Base-by-base conservation (phyloP, 805 yeast genomes). In the Ogataea polymorpha region DNA sequence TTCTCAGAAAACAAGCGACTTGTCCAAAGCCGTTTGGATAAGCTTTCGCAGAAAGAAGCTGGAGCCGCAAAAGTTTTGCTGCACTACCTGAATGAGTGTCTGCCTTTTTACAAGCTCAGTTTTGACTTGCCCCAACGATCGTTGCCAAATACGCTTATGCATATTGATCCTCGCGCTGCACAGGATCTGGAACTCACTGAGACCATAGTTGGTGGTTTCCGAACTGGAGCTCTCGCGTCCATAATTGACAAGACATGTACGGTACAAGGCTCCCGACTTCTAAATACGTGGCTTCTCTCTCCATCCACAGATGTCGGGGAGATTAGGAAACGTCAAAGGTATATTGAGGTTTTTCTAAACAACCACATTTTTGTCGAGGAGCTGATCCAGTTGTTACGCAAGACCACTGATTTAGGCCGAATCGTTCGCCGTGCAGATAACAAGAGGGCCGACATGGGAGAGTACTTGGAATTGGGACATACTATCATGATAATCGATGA, bases 251-350 rank as follows among this genome's bases (percentile, higher is more conserved):
- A 83, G 38, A 91, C 98, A 0, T 77, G 75, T 3, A 88, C 98
- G 0, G 71, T 82, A 1, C 80, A 93, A 0, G 98, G 98, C 0
- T 67, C 95, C 0, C 67, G 98, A 30, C 55, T 85, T n/a, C 63
- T 93, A 10, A 75, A 82, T 6, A 80, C 81, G 38, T 88, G 97
- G 96, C 63, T 91, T 4, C 71, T 86, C 18, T 79, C 87, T 2
- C 99, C 99, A 0, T 72, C 86, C 0, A 71, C 83, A 8, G 75
- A 82, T 52, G 53, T 75, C 0, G 51, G 56, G 0, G 84, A 77
- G 46, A 78, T 93, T 11, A 59, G 59, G 13, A 53, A 58, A 14
- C 67, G 99, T 20, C 86, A 80, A 34, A 64, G 63, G 13, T 51
- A 73, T 10, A 82, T 85, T 0, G 57, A 59, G 6, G 55, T 65